These are phyloP conservation scores for Wickerhamiella dianesei DNA, from an alignment of 805 yeast genomes.

Conservation along the genomic window DNA sequence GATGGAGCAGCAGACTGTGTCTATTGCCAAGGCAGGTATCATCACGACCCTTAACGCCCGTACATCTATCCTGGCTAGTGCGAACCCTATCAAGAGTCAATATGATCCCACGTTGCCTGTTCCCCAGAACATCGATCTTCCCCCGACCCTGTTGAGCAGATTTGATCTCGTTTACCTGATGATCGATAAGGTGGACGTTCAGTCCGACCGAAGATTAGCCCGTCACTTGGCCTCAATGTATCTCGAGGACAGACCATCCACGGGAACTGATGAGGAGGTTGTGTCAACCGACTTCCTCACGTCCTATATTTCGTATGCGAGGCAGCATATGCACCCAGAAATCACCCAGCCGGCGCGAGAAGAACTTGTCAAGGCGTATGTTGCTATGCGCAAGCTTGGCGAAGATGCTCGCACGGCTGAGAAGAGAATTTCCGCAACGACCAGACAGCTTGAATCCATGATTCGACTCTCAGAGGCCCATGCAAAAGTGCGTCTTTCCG, in stretches of 20 bases:
- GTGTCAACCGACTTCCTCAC: conserved; percentile 82
- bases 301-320: conserved; percentile 85
- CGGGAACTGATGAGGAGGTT: conserved; percentile 52
- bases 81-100: conserved; percentile 91
- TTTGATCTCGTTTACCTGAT: conserved; percentile 88
- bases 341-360: conserved; percentile 68
- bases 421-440: conserved; percentile 91
- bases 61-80: conserved; percentile 90
- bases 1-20: conserved; percentile 98
- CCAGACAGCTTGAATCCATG: conserved; percentile 93
- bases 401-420: conserved; percentile 80
- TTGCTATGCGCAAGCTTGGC: conserved; percentile 86
- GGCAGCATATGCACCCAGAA: conserved; percentile 67
- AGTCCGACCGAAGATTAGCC: conserved; percentile 73
- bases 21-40: conserved; percentile 97
- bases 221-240: conserved; percentile 84
- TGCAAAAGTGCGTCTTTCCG: conserved; percentile 83
- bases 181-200: conserved; percentile 83
- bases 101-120: conserved; percentile 93
- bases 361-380: conserved; percentile 77
- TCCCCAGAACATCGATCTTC: conserved; percentile 86
- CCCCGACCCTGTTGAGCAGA: conserved; percentile 90
- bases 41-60: conserved; percentile 94
- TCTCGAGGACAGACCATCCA: conserved; percentile 70
- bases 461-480: conserved; percentile 91